Evolutionary conservation across 768 basidiomycete genomes (phyloP).

Genomic region (Mycena capillaripes): DNA sequence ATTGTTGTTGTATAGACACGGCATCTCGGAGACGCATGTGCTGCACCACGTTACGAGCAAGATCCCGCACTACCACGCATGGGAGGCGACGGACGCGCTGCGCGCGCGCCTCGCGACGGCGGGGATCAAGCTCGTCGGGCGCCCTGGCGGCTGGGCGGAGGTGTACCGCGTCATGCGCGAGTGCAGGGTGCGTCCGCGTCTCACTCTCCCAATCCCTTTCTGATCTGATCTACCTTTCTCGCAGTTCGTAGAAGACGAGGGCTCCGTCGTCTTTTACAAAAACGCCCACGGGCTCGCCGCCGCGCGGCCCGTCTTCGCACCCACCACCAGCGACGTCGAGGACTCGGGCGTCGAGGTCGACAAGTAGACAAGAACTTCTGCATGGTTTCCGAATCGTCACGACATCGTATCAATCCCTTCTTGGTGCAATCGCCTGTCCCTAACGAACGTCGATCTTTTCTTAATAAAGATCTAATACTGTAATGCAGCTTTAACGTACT

Average conservation of each 20-base stretch:
- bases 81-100: constrained; percentile 74
- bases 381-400: too few relatives aligned
- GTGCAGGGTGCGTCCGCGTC: constrained; percentile 50
- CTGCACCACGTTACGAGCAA: constrained; percentile 74
- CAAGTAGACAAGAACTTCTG: constrained; percentile 12
- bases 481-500: too few relatives aligned
- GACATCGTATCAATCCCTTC: too few relatives aligned
- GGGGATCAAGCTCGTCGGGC: constrained; percentile 59
- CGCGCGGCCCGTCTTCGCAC: constrained; percentile 56
- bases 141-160: constrained; percentile 62
- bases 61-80: constrained; percentile 77
- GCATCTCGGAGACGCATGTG: constrained; percentile 74
- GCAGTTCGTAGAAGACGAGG: constrained; percentile 74
- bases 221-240: neutral
- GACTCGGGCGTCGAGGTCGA: constrained; percentile 76
- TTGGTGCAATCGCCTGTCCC: too few relatives aligned
- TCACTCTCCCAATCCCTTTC: neutral
- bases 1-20: constrained; percentile 54
- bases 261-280: constrained; percentile 72
- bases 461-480: too few relatives aligned
- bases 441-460: neutral
- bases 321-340: constrained; percentile 50
- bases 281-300: constrained; percentile 66
- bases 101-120: constrained; percentile 62
- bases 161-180: constrained; percentile 58